Base-by-base conservation (phyloP, 768 basidiomycete genomes). In the Myochromella boudieri region DNA sequence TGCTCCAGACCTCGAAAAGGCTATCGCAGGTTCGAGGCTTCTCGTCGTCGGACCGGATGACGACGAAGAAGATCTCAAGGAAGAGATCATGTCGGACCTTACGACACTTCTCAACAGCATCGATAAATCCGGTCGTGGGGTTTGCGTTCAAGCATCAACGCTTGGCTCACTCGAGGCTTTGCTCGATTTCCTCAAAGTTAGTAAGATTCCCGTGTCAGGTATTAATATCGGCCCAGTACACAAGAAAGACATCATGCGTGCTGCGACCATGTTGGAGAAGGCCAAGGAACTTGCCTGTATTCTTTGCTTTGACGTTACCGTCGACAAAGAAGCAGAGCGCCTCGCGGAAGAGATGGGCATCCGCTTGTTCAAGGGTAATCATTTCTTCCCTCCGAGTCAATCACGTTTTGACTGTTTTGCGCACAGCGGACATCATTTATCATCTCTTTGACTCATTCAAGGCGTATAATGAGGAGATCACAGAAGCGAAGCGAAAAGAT, bases 221-320 rank as follows among this genome's bases (percentile, higher is more conserved):
- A 95, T 98, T 69, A 95, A 95, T 67, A 97, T 99, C 51, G 97
- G 97, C 9, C 95, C 95, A 6, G 90, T 99, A 12, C 87, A 93
- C 73, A 95, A 93, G 74, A 91, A 84, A 64, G 94, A 97, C 60
- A 76, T 99, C 51, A 95, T 94, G 84, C 87, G 92, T 41, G 73
- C 88, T 32, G 86, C 88, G 27, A 88, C 87, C 3, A 97, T 97
- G 95, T 68, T 98, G 60, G 95, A 98, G 70, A 91, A 85, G 64
- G 93, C 93, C 9, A 94, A 91, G 63, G 95, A 98, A 61, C 80
- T 95, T 25, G 93, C 95, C 4, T 90, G 91, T 59, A 87, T 98
- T 51, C 84, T 99, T 49, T 95, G 92, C 63, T 99, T 99, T 70
- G 97, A 99, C 66, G 97, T 99, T 6, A 62, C 84, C 3, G 82